These are phyloP conservation scores for Trypanosoma cruzi DNA, from an alignment of 208 protist species.

Conservation along the genomic window DNA sequence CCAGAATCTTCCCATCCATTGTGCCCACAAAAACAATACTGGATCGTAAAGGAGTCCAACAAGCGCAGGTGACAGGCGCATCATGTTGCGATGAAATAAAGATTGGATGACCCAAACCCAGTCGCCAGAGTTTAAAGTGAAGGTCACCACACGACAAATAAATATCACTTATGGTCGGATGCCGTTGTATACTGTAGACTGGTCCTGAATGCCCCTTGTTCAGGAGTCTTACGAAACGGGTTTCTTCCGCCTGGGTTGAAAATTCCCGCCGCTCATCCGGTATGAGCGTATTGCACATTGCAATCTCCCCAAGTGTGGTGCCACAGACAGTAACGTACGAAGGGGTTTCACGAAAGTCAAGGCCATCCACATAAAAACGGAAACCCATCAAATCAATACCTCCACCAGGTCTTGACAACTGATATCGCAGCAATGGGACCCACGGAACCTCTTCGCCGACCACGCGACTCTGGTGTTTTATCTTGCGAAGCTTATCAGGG, in stretches of 20 bases:
- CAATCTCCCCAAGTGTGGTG: slow-evolving; percentile 77
- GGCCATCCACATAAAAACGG: slow-evolving; percentile 78
- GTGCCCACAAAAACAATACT: slow-evolving; percentile 83
- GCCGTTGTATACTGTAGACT: slow-evolving; percentile 76
- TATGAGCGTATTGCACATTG: slow-evolving; percentile 59
- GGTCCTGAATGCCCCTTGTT: slow-evolving; percentile 69
- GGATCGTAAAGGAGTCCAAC: slow-evolving; percentile 84
- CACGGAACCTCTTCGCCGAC: slow-evolving; percentile 71
- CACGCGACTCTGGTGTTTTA: slow-evolving; percentile 79
- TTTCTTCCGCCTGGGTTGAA: slow-evolving; percentile 55
- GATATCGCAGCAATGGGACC: slow-evolving; percentile 84
- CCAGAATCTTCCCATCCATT: slow-evolving; percentile 79
- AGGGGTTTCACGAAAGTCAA: slow-evolving; percentile 41
- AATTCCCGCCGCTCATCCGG: slow-evolving; percentile 58
- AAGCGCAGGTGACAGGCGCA: slow-evolving; percentile 66
- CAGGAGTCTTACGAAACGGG: slow-evolving; percentile 58
- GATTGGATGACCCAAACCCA: slow-evolving; percentile 68
- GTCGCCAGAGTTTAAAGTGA: slow-evolving; percentile 92
- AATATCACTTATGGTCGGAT: slow-evolving; percentile 86
- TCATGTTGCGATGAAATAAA: slow-evolving; percentile 67
- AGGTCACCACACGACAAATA: slow-evolving; percentile 89
- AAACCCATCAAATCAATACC: slow-evolving; percentile 75
- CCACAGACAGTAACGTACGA: slow-evolving; percentile 68
- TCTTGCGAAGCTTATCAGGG: slow-evolving; percentile 90
- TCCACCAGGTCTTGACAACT: slow-evolving; percentile 69